Base-by-base conservation (phyloP, 148 eudicot genomes). In the Cornus controversa region DNA sequence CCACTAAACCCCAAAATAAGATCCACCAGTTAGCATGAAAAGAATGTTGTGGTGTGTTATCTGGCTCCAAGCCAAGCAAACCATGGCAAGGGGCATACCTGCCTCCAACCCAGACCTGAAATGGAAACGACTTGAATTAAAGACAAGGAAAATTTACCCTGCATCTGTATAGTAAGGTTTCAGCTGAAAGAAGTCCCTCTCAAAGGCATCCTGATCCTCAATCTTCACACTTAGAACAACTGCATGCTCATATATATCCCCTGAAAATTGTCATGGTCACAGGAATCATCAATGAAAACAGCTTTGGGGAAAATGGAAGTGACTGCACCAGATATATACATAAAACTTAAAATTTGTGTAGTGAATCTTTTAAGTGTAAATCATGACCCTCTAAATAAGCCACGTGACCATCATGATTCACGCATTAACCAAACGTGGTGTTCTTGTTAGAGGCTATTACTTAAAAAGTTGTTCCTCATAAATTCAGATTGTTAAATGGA, bases 91-190 rank as follows among this genome's bases (percentile, higher is more conserved):
- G 26, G 23, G 16, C 42, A 22, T 13, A 0, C 66, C 27, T 67
- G 22, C 50, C 27, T 27, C 31, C 62, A 66, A n/a, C 60, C 24
- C 29, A 65, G 10, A 42, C 22, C 24, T n/a, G n/a, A 25, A 7
- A 22, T 5, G 66, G 26, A 23, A 80, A 74, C 4, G 15, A 69
- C 58, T n/a, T 24, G 37, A 57, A 57, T 18, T 31, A 10, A 77
- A 29, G 28, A 67, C 22, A 16, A 36, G 37, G 62, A 65, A 47
- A 27, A 47, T 67, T 78, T 88, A 95, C 99, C 88, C 73, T 34
- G 92, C 89, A 89, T 95, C 99, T 1, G 99, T 95, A 75, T 95
- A 95, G 82, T 95, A 95, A 66, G 99, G 96, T 80, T 95, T 95
- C 84, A 95, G 87, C 85, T 95, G 99, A 86, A 89, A 90, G 81